Conservation (phyloP, 345 rosid species). For the Citrus glauca region DNA sequence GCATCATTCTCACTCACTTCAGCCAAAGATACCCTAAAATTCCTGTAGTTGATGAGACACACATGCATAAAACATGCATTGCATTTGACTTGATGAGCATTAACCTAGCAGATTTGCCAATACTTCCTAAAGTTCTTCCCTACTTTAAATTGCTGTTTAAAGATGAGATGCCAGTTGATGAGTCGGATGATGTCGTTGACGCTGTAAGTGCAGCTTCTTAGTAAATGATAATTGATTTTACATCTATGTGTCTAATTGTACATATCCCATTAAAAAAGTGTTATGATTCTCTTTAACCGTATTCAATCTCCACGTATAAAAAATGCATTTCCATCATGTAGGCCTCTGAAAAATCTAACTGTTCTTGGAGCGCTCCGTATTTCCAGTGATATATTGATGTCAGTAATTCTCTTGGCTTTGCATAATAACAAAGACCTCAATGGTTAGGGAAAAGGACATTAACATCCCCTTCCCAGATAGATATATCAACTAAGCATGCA, state of each 20-base stretch:
- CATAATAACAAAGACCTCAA: too few relatives aligned
- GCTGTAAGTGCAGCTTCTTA: constrained; percentile 25
- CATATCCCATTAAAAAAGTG: neutral
- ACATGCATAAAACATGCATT: constrained; percentile 91
- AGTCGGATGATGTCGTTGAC: constrained; percentile 44
- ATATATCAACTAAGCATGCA: neutral
- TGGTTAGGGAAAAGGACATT: too few relatives aligned
- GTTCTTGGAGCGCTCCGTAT: too few relatives aligned
- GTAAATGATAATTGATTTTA: neutral
- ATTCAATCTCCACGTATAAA: too few relatives aligned
- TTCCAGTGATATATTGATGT: too few relatives aligned
- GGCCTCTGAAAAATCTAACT: too few relatives aligned
- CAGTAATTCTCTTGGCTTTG: too few relatives aligned
- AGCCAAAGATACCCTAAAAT: constrained; percentile 95
- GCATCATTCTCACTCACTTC: constrained; percentile 90
- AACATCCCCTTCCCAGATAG: neutral
- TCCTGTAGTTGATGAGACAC: constrained; percentile 66
- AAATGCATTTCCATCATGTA: too few relatives aligned
- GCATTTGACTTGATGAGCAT: constrained; percentile 94
- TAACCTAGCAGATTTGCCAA: constrained; percentile 77
- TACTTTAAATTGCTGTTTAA: constrained; percentile 72
- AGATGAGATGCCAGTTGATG: constrained; percentile 67
- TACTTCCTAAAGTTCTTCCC: constrained; percentile 76
- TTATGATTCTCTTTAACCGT: neutral
- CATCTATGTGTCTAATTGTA: neutral